Base-by-base conservation (phyloP, 2,329 filamentous ascomycete species). In the Lecanosticta acicola region DNA sequence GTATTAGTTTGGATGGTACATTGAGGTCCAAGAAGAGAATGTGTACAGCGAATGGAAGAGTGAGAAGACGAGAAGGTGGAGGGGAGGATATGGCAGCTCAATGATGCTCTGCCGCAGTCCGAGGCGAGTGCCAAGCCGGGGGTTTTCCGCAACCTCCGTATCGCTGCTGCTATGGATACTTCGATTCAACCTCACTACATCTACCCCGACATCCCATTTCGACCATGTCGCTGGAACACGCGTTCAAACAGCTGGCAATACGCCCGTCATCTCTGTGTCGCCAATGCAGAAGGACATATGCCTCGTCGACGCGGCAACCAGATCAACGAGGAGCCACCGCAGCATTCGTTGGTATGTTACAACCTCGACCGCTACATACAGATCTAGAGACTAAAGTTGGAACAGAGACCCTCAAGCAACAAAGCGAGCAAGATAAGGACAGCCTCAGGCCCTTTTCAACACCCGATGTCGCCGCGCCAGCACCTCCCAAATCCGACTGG, bases 191-290 rank as follows among this genome's bases (percentile, higher is more conserved):
- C 37, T 13, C 37, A 32, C 42, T 33, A 13, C 24, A 39, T 17
- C 18, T n/a, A 26, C 9, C 4, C n/a, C 39, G n/a, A 32, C 39
- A 19, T 37, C 11, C 18, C 7, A 11, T 13, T 11, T 29, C 37
- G 40, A 44, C 29, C 45, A 64, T 64, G 61, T 59, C 61, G 20
- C 54, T 63, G 32, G 56, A 61, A 46, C 45, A 45, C 19, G 55
- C 59, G 20, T 59, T 64, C 43, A 44, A 45, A 26, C 53, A 59
- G 10, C 53, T 64, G 32, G 44, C 59, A 3, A 41, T 64, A 9
- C 49, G 47, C 26, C 51, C 54, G 20, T 45, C 48, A n/a, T 46
- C 49, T 9, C 29, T 59, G 11, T 63, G 60, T 46, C 54, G 43
- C 14, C 57, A 62, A 51, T 64, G 60, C 33, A 53, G 58, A 13